Percentiles rank a stretch among this genome's conserved stretches.
Evolutionary conservation across 495 filamentous ascomycete species (phyloP).

Genomic region (Tuber aestivum): DNA sequence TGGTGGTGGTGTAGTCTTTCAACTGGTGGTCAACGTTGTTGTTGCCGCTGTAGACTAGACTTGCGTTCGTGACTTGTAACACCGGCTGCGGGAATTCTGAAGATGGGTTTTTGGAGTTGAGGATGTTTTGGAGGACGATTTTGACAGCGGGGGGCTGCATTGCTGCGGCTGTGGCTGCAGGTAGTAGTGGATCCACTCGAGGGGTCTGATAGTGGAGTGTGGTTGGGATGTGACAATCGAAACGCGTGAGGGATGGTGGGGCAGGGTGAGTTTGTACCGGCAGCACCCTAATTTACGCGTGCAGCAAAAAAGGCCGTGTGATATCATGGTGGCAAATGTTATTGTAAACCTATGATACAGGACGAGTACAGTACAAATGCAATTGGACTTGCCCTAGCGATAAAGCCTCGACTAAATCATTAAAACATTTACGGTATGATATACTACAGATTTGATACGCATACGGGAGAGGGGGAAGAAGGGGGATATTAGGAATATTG

Average conservation of each 20-base stretch:
- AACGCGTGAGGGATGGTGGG: background rate
- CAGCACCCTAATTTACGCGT: background rate
- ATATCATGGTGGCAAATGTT: background rate
- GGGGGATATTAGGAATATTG: conserved; percentile 3
- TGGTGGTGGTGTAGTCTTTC: background rate
- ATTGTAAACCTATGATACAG: background rate
- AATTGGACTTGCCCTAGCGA: conserved; percentile 9
- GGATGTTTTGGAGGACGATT: background rate
- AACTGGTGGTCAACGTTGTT: background rate
- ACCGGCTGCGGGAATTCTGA: background rate
- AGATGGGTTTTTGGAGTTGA: background rate
- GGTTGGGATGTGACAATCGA: background rate
- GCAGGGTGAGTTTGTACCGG: background rate
- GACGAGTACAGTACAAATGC: no score
- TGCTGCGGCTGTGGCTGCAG: background rate
- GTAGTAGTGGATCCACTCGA: background rate
- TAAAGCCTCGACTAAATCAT: background rate
- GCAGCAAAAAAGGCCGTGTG: background rate
- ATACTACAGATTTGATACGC: conserved; percentile 5
- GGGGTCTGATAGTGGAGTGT: background rate
- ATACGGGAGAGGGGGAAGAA: background rate
- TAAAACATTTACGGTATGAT: conserved; percentile 6
- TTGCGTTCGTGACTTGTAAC: background rate
- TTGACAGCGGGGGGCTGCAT: background rate
- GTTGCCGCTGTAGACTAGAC: background rate